These are phyloP conservation scores for Yarrowia keelungensis DNA, from an alignment of 805 yeast genomes.

Conservation along the genomic window DNA sequence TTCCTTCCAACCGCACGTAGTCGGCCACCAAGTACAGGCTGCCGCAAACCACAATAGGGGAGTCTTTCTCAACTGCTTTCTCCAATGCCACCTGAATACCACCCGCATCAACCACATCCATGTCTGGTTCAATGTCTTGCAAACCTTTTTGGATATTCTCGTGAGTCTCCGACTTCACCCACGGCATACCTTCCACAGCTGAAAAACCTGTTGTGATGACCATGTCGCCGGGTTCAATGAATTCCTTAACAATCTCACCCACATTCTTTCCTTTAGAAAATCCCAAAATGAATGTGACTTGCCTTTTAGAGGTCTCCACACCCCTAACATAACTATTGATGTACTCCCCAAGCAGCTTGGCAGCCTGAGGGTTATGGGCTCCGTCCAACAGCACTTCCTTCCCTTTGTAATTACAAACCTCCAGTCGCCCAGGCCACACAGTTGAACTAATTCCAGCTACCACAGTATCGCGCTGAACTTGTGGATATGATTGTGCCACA, in stretches of 20 bases:
- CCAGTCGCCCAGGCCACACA: conserved; percentile 89
- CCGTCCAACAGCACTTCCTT: conserved; percentile 74
- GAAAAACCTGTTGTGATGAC: conserved; percentile 71
- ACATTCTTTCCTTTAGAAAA: conserved; percentile 77
- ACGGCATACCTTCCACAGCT: conserved; percentile 88
- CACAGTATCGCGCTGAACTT: conserved; percentile 52
- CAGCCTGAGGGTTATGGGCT: conserved; percentile 90
- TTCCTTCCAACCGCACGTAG: conserved; percentile 45
- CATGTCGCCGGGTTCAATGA: conserved; percentile 60
- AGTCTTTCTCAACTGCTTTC: conserved; percentile 44
- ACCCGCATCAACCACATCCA: not conserved
- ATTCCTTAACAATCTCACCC: conserved; percentile 57
- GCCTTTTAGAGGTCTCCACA: conserved; percentile 45
- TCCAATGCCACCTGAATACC: conserved; percentile 28
- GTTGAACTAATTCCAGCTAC: conserved; percentile 54
- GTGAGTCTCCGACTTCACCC: conserved; percentile 61
- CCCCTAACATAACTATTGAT: conserved; percentile 48
- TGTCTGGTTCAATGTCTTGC: not conserved
- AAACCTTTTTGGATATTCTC: conserved; percentile 44
- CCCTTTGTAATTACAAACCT: conserved; percentile 50
- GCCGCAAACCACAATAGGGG: conserved; percentile 64
- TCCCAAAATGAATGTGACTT: conserved; percentile 68
- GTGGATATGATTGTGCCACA: conserved; percentile 45
- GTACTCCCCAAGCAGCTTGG: conserved; percentile 68
- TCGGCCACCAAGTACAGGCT: conserved; percentile 73